These are phyloP conservation scores for Kwoniella bestiolae DNA, from an alignment of 768 basidiomycete genomes.

Conservation along the genomic window DNA sequence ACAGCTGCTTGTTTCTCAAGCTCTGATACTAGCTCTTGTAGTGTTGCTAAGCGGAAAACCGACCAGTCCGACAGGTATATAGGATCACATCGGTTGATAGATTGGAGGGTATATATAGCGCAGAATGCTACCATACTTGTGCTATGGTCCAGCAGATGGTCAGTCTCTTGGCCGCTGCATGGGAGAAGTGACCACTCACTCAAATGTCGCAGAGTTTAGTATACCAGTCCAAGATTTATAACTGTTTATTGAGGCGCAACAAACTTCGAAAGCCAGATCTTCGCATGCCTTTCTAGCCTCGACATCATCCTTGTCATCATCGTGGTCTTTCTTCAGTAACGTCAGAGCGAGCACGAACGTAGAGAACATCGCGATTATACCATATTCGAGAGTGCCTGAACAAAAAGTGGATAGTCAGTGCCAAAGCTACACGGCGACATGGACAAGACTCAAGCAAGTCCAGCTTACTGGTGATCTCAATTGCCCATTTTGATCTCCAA, in stretches of 20 bases:
- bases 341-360: conserved; percentile 22
- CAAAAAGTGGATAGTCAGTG: not conserved
- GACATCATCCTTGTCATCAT: conserved; percentile 1
- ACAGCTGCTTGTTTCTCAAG: conserved; percentile 17
- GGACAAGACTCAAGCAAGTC: no score
- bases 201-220: conserved; percentile 28
- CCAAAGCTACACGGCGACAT: no score
- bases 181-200: conserved; percentile 11
- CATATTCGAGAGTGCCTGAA: conserved; percentile 25
- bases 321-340: conserved; percentile 5
- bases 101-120: conserved; percentile 23
- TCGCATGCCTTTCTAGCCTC: conserved; percentile 19
- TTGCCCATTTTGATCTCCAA: conserved; percentile 18
- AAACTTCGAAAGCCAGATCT: conserved; percentile 22
- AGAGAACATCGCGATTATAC: conserved; percentile 25
- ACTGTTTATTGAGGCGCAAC: conserved; percentile 20
- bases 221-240: conserved; percentile 27
- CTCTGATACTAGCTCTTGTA: conserved; percentile 22
- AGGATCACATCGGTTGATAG: conserved; percentile 17
- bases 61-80: conserved; percentile 21
- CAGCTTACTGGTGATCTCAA: conserved; percentile 20
- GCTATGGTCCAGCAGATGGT: conserved; percentile 3
- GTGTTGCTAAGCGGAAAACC: conserved; percentile 14
- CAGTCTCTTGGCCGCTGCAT: not conserved
- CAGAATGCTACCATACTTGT: conserved; percentile 32